phyloP scores from a whole-genome alignment of 2,329 filamentous ascomycete genomes.

The Ascochyta clinopodiicola region DNA sequence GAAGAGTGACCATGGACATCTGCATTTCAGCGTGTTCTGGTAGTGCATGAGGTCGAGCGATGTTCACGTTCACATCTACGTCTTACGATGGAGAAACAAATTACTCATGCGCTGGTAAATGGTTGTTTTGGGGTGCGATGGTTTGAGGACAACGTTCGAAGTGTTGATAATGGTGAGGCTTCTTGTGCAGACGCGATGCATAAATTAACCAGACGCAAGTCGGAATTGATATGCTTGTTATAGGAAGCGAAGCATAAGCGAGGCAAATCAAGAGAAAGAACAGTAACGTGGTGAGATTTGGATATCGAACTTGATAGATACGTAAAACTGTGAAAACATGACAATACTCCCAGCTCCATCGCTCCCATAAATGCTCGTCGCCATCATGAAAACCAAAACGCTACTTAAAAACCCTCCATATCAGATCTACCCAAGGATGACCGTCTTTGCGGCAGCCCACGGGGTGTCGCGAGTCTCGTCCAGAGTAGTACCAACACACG shows the following conservation, averaged over 20 bases:
- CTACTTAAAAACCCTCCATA: neutral
- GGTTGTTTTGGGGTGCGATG: conserved; percentile 8
- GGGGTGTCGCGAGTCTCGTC: conserved; percentile 55
- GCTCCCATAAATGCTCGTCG: neutral
- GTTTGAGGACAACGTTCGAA: conserved; percentile 9
- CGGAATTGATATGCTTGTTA: neutral
- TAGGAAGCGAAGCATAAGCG: neutral
- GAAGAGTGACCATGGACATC: conserved; percentile 4
- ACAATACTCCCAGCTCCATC: conserved; percentile 1
- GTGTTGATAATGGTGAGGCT: conserved; percentile 9
- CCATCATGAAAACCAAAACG: neutral
- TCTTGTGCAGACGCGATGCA: conserved; percentile 18
- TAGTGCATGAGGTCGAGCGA: conserved; percentile 17
- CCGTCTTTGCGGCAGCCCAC: conserved; percentile 55
- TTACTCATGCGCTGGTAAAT: conserved; percentile 8
- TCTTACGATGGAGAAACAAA: conserved; percentile 1
- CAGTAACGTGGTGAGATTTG: neutral
- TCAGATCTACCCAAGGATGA: conserved; percentile 14
- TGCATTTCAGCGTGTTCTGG: conserved; percentile 11
- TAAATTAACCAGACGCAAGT: conserved; percentile 8
- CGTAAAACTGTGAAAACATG: neutral
- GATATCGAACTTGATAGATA: neutral
- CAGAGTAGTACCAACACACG: conserved; percentile 60
- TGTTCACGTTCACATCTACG: conserved; percentile 5
- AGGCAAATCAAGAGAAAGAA: neutral